Percentiles rank a stretch among this genome's conserved stretches.
Conservation (phyloP, 2,329 filamentous ascomycete genomes). For the Biscogniauxia marginata region DNA sequence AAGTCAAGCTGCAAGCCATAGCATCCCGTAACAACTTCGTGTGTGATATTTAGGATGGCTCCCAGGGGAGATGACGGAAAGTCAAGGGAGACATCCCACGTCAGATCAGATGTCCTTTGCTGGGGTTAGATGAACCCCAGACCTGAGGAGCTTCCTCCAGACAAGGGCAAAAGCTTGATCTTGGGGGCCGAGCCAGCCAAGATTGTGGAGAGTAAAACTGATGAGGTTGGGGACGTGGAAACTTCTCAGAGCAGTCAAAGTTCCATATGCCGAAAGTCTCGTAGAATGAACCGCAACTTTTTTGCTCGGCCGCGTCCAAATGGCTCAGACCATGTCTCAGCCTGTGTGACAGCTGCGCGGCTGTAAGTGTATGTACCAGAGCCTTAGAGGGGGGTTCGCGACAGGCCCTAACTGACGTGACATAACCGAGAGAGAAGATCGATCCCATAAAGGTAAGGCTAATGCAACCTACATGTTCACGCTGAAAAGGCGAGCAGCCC, state of each 20-base stretch:
- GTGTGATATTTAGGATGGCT: background rate
- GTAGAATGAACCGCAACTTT: background rate
- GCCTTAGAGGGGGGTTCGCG: background rate
- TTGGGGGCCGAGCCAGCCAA: background rate
- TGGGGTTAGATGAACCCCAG: constrained; percentile 10
- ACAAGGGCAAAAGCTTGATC: background rate
- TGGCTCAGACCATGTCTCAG: background rate
- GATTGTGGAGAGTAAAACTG: background rate
- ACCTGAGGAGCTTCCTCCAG: background rate
- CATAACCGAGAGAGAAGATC: background rate
- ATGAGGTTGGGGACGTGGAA: background rate
- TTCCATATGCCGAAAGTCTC: background rate
- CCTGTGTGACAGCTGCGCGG: background rate
- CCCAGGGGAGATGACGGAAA: background rate
- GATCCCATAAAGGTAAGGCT: background rate
- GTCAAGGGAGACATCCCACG: constrained; percentile 2
- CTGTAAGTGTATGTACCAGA: background rate
- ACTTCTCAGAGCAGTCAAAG: background rate
- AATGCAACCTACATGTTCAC: background rate
- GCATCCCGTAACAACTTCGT: background rate
- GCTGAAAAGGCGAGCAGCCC: too few relatives aligned
- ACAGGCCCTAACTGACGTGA: background rate
- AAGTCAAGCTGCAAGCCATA: background rate
- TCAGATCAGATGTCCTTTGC: constrained; percentile 4
- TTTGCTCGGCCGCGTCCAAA: background rate